A percentile compares a stretch with the other conserved stretches of the same genome.
phyloP scores from a whole-genome alignment of 495 filamentous ascomycete genomes.

The Xylaria palmicola region DNA sequence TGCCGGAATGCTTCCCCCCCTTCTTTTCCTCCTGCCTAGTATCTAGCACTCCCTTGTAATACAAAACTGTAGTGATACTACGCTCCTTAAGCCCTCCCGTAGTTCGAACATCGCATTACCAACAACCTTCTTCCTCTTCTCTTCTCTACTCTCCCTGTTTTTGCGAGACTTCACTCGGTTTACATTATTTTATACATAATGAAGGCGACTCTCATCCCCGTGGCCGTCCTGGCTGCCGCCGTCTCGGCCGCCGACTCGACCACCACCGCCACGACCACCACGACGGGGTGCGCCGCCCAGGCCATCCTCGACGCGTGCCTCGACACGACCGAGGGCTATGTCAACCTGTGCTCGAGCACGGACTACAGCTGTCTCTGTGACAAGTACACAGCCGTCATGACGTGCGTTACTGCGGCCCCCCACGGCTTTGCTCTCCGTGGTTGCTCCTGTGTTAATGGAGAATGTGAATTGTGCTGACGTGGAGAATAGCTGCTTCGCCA shows the following conservation, averaged over 20 bases:
- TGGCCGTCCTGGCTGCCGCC: conserved; percentile 30
- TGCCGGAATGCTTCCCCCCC: no score
- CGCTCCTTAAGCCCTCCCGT: neutral
- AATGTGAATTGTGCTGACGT: neutral
- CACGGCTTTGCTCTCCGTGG: no score
- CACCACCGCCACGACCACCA: conserved; percentile 4
- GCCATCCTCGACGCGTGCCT: conserved; percentile 49
- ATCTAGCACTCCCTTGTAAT: neutral
- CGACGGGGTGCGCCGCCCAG: conserved; percentile 37
- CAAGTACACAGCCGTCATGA: conserved; percentile 37
- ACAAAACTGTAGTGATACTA: neutral
- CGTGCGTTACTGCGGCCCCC: conserved; percentile 25
- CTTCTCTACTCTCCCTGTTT: neutral
- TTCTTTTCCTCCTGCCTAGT: neutral
- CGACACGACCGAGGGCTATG: conserved; percentile 34
- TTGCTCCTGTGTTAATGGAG: no score
- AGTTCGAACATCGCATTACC: neutral
- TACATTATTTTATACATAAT: conserved; percentile 4
- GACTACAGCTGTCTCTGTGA: conserved; percentile 45
- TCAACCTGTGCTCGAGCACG: conserved; percentile 31
- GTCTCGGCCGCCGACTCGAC: neutral
- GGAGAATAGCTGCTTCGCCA: conserved; percentile 43
- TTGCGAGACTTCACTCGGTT: no score
- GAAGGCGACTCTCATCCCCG: conserved; percentile 18
- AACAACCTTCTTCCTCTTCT: neutral